Conservation (phyloP, 805 yeast genomes). For the Candida cerambycidarum region DNA sequence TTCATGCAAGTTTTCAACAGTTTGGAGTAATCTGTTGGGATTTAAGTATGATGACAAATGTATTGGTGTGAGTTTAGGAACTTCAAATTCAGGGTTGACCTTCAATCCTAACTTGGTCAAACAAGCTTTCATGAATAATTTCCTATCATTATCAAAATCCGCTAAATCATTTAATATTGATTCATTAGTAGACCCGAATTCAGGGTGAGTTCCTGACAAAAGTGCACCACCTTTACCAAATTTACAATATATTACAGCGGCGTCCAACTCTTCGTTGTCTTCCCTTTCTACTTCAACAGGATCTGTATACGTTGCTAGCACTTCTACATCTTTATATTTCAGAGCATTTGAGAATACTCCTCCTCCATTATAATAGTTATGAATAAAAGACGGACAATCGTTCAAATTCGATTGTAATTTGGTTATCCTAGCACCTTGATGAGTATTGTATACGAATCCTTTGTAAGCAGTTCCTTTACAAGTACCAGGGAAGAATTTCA, state of each 20-base stretch:
- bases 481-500: conserved; percentile 77
- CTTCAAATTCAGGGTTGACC: conserved; percentile 55
- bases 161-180: conserved; percentile 36
- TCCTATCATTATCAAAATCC: conserved; percentile 47
- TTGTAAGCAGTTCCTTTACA: conserved; percentile 78
- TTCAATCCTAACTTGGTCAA: conserved; percentile 63
- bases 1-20: conserved; percentile 35
- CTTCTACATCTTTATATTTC: conserved; percentile 56
- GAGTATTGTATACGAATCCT: conserved; percentile 80
- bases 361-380: conserved; percentile 84
- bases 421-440: conserved; percentile 70
- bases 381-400: conserved; percentile 24
- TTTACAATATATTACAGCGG: conserved; percentile 70
- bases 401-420: conserved; percentile 32
- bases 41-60: conserved; percentile 46
- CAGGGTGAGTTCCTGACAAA: conserved; percentile 88
- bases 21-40: conserved; percentile 27
- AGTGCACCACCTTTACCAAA: conserved; percentile 77
- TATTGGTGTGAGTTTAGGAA: conserved; percentile 72
- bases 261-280: conserved; percentile 34
- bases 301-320: conserved; percentile 68
- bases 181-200: conserved; percentile 49
- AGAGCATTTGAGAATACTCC: conserved; percentile 79
- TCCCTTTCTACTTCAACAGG: conserved; percentile 47
- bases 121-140: conserved; percentile 55